These are phyloP conservation scores for Globisporangium canariense DNA, from an alignment of 352 stramenopile genomes.

Conservation along the genomic window DNA sequence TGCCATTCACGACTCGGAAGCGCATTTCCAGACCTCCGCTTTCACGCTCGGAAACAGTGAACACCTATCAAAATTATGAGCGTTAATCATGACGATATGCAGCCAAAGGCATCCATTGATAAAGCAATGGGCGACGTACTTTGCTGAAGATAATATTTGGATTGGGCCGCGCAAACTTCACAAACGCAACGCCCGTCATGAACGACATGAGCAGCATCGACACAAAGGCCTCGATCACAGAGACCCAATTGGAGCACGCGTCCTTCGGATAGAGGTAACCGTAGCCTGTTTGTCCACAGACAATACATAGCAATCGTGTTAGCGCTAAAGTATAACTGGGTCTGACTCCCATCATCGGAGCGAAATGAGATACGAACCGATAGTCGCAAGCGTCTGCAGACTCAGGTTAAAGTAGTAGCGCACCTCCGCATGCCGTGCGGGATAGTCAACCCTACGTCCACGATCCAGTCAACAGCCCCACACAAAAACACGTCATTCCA, in stretches of 20 bases:
- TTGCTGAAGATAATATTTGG: conserved; percentile 52
- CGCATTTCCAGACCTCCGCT: conserved; percentile 35
- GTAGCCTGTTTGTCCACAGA: conserved; percentile 27
- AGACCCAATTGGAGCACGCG: conserved; percentile 50
- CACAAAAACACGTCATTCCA: not conserved
- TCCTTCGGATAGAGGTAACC: conserved; percentile 41
- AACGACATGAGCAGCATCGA: conserved; percentile 58
- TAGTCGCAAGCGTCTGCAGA: conserved; percentile 57
- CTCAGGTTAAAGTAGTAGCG: conserved; percentile 64
- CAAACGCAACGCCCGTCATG: conserved; percentile 60
- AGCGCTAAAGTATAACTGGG: too few relatives aligned
- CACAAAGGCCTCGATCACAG: conserved; percentile 43
- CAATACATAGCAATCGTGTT: too few relatives aligned
- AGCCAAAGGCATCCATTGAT: too few relatives aligned
- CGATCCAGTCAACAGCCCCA: too few relatives aligned
- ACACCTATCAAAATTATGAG: conserved; percentile 21
- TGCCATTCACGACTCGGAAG: conserved; percentile 59
- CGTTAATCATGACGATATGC: too few relatives aligned
- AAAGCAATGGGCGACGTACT: conserved; percentile 8
- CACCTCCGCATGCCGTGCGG: conserved; percentile 6
- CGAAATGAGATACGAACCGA: conserved; percentile 21
- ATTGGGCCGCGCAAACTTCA: conserved; percentile 53
- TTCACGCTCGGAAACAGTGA: conserved; percentile 35
- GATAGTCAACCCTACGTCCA: conserved; percentile 1
- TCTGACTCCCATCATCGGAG: too few relatives aligned